Evolutionary conservation across 2,329 filamentous ascomycete genomes (phyloP).

Genomic region (Talaromyces sp.): DNA sequence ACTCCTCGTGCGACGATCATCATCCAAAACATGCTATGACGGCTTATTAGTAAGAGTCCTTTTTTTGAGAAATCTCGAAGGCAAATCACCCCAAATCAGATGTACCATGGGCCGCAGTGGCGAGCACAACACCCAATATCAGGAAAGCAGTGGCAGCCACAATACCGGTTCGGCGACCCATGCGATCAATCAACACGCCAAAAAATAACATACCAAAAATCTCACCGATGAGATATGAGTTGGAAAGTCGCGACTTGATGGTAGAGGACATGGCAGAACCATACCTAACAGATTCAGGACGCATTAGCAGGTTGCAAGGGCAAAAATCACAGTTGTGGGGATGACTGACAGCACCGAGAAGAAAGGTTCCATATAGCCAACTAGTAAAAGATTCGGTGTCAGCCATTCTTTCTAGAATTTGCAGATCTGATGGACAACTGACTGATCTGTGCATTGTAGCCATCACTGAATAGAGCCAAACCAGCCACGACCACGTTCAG

Average conservation of each 20-base stretch:
- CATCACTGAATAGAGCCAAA: constrained; percentile 37
- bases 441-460: constrained; percentile 40
- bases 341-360: constrained; percentile 5
- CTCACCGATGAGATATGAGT: constrained; percentile 56
- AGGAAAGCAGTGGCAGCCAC: constrained; percentile 49
- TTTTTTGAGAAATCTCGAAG: not conserved
- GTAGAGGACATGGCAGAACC: constrained; percentile 9
- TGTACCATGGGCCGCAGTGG: constrained; percentile 46
- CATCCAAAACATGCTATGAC: constrained; percentile 34
- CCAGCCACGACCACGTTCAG: constrained; percentile 37
- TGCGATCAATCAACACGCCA: constrained; percentile 49
- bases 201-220: constrained; percentile 57
- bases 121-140: constrained; percentile 47
- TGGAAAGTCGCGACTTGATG: constrained; percentile 47
- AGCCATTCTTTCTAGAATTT: not conserved
- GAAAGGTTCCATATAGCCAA: constrained; percentile 15
- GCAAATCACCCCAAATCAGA: constrained; percentile 12
- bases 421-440: not conserved
- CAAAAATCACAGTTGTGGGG: not conserved
- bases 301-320: not conserved
- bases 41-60: not conserved
- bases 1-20: constrained; percentile 44
- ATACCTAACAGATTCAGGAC: not conserved
- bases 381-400: not conserved
- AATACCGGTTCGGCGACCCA: constrained; percentile 50